Evolutionary conservation across 495 filamentous ascomycete species (phyloP).

Genomic region (Xanthoparmelia taractica): DNA sequence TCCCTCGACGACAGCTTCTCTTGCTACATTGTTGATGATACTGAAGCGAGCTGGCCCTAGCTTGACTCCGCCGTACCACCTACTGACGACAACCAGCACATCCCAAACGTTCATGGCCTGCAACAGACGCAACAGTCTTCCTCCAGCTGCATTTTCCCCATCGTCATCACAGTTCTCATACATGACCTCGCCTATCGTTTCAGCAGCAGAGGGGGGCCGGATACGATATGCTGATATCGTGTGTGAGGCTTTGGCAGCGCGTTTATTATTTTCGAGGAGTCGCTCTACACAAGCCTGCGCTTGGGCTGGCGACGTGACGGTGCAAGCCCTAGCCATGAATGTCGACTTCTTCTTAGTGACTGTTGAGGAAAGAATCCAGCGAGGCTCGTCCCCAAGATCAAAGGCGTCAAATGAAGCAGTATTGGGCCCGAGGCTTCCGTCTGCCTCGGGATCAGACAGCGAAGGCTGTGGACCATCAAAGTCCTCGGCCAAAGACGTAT

Average conservation of each 20-base stretch:
- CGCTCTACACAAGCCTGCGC: conserved; percentile 62
- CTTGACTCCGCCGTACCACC: conserved; percentile 90
- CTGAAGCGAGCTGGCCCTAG: conserved; percentile 84
- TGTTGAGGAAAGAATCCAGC: conserved; percentile 65
- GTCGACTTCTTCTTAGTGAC: conserved; percentile 78
- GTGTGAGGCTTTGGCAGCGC: conserved; percentile 76
- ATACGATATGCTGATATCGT: conserved; percentile 75
- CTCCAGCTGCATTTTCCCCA: conserved; percentile 90
- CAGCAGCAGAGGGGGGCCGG: conserved; percentile 1
- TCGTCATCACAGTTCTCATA: conserved; percentile 94
- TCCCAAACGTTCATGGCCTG: conserved; percentile 93
- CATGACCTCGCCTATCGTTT: conserved; percentile 42
- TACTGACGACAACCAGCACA: conserved; percentile 83
- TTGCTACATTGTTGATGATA: conserved; percentile 75
- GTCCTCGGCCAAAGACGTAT: conserved; percentile 26
- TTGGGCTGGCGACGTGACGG: conserved; percentile 57
- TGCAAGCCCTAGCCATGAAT: conserved; percentile 70
- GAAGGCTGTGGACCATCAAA: neutral
- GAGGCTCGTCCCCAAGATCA: conserved; percentile 34
- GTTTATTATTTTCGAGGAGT: conserved; percentile 71
- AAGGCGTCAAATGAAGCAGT: neutral
- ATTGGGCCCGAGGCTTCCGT: neutral
- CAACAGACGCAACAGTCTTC: conserved; percentile 77
- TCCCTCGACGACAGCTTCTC: conserved; percentile 78
- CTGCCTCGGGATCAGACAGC: conserved; percentile 19